Conservation (phyloP, 1,284 basidiomycete genomes). For the Melampsora americana region DNA sequence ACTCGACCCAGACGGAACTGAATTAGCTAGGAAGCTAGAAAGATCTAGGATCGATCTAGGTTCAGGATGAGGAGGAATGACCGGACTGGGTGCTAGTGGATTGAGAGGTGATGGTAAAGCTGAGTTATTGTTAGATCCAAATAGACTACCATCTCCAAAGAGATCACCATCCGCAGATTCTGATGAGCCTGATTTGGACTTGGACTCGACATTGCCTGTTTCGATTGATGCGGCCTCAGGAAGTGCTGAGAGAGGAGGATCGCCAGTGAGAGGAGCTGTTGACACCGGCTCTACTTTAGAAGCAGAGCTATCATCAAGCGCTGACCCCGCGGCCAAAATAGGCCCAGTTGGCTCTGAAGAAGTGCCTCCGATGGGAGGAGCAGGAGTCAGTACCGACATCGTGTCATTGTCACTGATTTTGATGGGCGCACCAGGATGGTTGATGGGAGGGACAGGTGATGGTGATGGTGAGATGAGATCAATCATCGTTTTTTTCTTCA, state of each 20-base stretch:
- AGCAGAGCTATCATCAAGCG: too few species aligned
- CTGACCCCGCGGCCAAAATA: not conserved
- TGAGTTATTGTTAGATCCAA: conserved; percentile 23
- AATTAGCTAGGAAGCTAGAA: not conserved
- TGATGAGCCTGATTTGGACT: conserved; percentile 11
- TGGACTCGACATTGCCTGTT: not conserved
- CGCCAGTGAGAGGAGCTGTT: not conserved
- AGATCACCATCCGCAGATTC: conserved; percentile 33
- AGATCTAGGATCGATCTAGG: not conserved
- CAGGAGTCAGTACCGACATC: not conserved
- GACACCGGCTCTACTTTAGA: too few species aligned
- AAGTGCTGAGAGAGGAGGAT: not conserved
- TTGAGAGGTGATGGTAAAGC: conserved; percentile 31
- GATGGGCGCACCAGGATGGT: not conserved
- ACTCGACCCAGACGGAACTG: not conserved
- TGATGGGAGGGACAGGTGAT: not conserved
- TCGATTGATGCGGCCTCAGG: not conserved
- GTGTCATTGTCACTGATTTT: not conserved
- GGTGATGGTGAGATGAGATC: not conserved
- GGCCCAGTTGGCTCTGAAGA: not conserved
- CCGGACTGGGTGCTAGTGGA: not conserved
- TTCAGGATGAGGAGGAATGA: not conserved
- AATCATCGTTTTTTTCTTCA: not conserved
- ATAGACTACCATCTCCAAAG: conserved; percentile 39
- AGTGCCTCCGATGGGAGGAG: not conserved